A percentile compares a stretch with the other conserved stretches of the same genome.
Evolutionary conservation across 73 alveolate genomes (phyloP).

Genomic region (Breviolum minutum): DNA sequence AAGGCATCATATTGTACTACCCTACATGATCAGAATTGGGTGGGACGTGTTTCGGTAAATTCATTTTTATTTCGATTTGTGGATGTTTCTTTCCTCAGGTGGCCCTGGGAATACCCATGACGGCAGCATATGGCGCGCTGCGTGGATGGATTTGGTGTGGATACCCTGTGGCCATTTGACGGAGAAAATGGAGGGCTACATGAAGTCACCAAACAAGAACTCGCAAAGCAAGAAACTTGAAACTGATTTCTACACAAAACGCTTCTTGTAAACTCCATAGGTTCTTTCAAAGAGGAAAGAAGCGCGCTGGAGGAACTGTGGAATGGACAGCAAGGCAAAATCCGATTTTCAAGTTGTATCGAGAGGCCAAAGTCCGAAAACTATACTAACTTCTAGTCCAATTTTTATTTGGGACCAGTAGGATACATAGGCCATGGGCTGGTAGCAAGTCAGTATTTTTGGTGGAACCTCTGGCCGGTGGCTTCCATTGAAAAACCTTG

Average conservation of each 20-base stretch:
- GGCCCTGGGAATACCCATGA: slow-evolving; percentile 78
- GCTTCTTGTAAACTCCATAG: neutral
- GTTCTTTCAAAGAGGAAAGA: slow-evolving; percentile 87
- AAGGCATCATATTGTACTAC: neutral
- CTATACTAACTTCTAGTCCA: too few relatives aligned
- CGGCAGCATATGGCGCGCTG: slow-evolving; percentile 65
- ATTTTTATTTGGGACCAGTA: too few relatives aligned
- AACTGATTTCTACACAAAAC: too few relatives aligned
- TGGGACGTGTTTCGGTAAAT: neutral
- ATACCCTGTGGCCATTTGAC: neutral
- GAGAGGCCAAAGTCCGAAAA: neutral
- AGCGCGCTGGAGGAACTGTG: slow-evolving; percentile 86
- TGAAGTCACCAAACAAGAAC: too few relatives aligned
- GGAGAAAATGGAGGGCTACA: neutral
- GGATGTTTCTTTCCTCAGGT: neutral
- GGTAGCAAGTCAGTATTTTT: too few relatives aligned
- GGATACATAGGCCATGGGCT: too few relatives aligned
- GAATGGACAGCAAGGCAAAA: slow-evolving; percentile 65
- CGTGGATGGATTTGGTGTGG: slow-evolving; percentile 72
- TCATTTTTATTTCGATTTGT: neutral
- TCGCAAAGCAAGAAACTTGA: neutral
- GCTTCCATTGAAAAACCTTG: too few relatives aligned
- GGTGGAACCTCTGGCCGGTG: too few relatives aligned
- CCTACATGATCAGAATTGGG: neutral
- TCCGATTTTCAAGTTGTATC: neutral